A percentile compares a stretch with the other conserved stretches of the same genome.
Conservation (phyloP, 1,284 basidiomycete genomes). For the Hypsizygus ulmarius region DNA sequence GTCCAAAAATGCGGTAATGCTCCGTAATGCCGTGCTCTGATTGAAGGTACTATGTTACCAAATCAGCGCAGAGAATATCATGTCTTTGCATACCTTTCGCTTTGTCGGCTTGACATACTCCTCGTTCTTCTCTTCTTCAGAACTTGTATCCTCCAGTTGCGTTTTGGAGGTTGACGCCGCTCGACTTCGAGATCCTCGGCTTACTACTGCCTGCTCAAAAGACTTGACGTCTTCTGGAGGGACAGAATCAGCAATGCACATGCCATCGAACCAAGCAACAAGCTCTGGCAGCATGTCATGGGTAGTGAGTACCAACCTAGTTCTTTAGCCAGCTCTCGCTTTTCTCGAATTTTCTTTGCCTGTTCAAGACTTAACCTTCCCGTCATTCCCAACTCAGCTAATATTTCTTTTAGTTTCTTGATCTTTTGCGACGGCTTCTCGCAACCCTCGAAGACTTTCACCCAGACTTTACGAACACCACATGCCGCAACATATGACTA, state of each 20-base stretch:
- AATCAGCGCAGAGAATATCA: neutral
- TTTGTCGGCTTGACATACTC: constrained; percentile 35
- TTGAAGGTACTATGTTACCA: neutral
- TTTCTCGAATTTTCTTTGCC: constrained; percentile 69
- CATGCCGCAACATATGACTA: constrained; percentile 74
- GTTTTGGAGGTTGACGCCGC: constrained; percentile 1
- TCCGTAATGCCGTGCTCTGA: constrained; percentile 47
- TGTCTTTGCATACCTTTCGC: constrained; percentile 25
- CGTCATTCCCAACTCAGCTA: constrained; percentile 75
- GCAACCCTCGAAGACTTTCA: constrained; percentile 67
- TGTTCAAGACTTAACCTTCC: constrained; percentile 77
- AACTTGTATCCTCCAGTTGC: constrained; percentile 2
- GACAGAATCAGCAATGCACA: constrained; percentile 1
- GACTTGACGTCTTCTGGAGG: constrained; percentile 62
- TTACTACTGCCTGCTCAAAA: constrained; percentile 46
- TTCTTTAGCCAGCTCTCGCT: constrained; percentile 75
- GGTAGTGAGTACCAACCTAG: constrained; percentile 57
- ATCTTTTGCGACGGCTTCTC: constrained; percentile 65
- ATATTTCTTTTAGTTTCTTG: constrained; percentile 57
- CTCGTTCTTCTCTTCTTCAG: constrained; percentile 30
- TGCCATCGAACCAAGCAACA: neutral
- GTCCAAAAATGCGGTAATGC: constrained; percentile 66
- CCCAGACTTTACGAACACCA: constrained; percentile 81
- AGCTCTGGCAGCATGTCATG: neutral
- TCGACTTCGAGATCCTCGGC: constrained; percentile 20